These are phyloP conservation scores for Boletus rufocinnamomeus DNA, from an alignment of 768 basidiomycete species.

Conservation along the genomic window DNA sequence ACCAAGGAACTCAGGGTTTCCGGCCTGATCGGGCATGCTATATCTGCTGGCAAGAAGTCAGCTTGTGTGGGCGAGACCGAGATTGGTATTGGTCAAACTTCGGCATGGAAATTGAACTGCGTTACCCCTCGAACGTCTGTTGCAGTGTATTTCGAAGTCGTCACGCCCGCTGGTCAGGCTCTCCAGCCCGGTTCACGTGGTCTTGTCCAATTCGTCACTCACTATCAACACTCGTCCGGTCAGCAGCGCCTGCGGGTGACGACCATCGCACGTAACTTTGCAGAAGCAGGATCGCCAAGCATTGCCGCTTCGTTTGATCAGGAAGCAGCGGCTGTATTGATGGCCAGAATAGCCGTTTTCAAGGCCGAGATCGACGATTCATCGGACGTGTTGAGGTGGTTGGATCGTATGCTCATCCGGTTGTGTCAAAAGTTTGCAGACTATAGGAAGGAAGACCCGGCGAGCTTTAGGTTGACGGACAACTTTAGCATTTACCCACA, in stretches of 20 bases:
- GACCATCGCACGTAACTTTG: constrained; percentile 96
- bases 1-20: constrained; percentile 99
- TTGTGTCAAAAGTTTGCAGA: constrained; percentile 99
- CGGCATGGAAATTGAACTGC: constrained; percentile 96
- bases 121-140: constrained; percentile 85
- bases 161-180: constrained; percentile 94
- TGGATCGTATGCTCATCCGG: constrained; percentile 98
- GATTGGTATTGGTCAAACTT: constrained; percentile 98
- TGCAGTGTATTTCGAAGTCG: constrained; percentile 97
- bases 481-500: constrained; percentile 99
- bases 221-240: constrained; percentile 97
- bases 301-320: constrained; percentile 97
- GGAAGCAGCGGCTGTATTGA: constrained; percentile 95
- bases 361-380: constrained; percentile 99
- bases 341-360: constrained; percentile 99
- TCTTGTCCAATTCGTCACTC: constrained; percentile 96
- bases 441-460: constrained; percentile 96
- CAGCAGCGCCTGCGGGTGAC: constrained; percentile 95
- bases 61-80: constrained; percentile 98
- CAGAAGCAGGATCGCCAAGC: constrained; percentile 92
- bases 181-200: constrained; percentile 88
- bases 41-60: constrained; percentile 96
- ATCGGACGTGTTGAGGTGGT: constrained; percentile 94
- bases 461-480: constrained; percentile 88
- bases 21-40: constrained; percentile 95